phyloP scores from a whole-genome alignment of 2,329 filamentous ascomycete species.

The Lasiodiplodia hormozganensis region DNA sequence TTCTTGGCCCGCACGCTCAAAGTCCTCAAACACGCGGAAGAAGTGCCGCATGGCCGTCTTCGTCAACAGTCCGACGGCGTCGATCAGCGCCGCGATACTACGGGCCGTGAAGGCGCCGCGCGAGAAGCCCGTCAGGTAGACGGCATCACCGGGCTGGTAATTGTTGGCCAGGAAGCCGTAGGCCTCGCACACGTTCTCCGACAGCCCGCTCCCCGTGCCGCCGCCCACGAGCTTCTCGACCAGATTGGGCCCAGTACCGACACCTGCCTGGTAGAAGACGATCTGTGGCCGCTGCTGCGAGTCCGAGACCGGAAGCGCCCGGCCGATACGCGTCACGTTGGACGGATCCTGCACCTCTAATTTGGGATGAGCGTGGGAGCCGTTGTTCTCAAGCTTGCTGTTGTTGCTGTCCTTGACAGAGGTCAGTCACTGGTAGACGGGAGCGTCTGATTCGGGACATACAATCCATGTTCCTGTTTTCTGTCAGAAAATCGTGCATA shows the following conservation, averaged over 20 bases:
- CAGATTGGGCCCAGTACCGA: constrained; percentile 40
- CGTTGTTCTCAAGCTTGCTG: constrained; percentile 26
- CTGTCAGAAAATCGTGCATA: background rate
- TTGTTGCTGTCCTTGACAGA: constrained; percentile 28
- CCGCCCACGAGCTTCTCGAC: constrained; percentile 33
- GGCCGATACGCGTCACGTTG: constrained; percentile 49
- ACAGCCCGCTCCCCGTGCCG: constrained; percentile 40
- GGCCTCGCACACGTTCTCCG: constrained; percentile 63
- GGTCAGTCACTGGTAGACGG: background rate
- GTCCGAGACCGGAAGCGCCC: constrained; percentile 44
- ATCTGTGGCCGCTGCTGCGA: constrained; percentile 44
- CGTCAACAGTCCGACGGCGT: constrained; percentile 34
- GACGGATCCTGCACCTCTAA: constrained; percentile 38
- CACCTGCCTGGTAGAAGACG: constrained; percentile 51
- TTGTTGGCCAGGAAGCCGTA: constrained; percentile 70
- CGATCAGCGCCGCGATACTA: constrained; percentile 35
- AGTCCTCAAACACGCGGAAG: constrained; percentile 33
- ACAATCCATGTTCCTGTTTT: constrained; percentile 19
- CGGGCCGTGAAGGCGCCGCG: constrained; percentile 62
- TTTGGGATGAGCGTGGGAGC: constrained; percentile 3
- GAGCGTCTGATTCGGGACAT: background rate
- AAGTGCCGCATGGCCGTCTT: constrained; percentile 33
- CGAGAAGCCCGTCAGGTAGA: constrained; percentile 62
- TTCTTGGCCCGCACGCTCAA: constrained; percentile 32
- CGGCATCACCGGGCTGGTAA: constrained; percentile 63